These are phyloP conservation scores for Fusarium abutilonis DNA, from an alignment of 2,329 filamentous ascomycete genomes.

Conservation along the genomic window DNA sequence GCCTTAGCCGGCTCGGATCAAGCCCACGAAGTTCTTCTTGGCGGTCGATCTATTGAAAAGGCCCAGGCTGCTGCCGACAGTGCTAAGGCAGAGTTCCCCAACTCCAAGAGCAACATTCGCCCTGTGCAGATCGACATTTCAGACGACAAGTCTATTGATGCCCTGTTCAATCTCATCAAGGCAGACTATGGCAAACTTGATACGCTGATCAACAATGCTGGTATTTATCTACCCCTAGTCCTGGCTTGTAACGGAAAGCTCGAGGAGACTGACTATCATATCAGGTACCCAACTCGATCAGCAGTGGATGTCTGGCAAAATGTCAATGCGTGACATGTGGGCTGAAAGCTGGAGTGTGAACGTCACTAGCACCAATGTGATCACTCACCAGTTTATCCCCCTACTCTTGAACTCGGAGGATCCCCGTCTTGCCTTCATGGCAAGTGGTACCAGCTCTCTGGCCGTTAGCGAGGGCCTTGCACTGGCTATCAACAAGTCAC, in stretches of 20 bases:
- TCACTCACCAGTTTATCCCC: conserved; percentile 53
- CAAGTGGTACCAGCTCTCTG: conserved; percentile 54
- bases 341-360: conserved; percentile 62
- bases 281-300: conserved; percentile 56
- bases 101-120: conserved; percentile 54
- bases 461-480: conserved; percentile 42
- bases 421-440: conserved; percentile 61
- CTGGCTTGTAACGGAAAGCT: not conserved
- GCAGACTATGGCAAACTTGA: conserved; percentile 58
- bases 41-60: conserved; percentile 61
- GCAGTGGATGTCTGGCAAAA: conserved; percentile 38
- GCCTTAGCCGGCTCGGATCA: conserved; percentile 58
- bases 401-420: conserved; percentile 55
- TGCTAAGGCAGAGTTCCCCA: conserved; percentile 53
- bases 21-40: conserved; percentile 65
- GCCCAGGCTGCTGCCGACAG: conserved; percentile 57
- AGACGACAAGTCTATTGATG: conserved; percentile 62
- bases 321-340: conserved; percentile 50
- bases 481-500: conserved; percentile 39
- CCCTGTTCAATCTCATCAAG: conserved; percentile 55
- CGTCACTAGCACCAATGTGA: conserved; percentile 55
- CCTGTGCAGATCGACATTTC: conserved; percentile 63
- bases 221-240: conserved; percentile 40
- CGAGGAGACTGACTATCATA: not conserved
- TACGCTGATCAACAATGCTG: conserved; percentile 66